Base-by-base conservation (phyloP, 345 rosid species). In the Hibiscus mutabilis region DNA sequence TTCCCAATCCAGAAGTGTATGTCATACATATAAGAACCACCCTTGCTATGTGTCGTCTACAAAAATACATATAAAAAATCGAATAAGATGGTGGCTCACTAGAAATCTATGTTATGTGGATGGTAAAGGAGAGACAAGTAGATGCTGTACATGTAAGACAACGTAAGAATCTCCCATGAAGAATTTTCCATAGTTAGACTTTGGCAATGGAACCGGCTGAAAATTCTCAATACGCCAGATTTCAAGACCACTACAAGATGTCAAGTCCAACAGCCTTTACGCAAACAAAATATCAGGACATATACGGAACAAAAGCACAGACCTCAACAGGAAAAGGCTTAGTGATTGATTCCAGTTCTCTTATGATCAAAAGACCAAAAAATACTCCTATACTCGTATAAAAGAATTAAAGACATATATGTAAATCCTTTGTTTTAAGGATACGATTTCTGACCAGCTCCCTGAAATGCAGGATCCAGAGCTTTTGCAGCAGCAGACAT, bases 1-100 rank as follows among this genome's bases (percentile, higher is more conserved):
- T 84, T 92, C 70, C 99, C 99, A 73, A 96, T 84, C 99, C 99
- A 96, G 80, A 92, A 96, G 84, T 96, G 98, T 76, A 96, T 87
- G 79, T 96, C 97, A 76, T 77, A 86, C 33, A 84, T 77, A 79
- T 84, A 89, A 55, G 96, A 83, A 13, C 99, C 98, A 51, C 93
- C 91, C 81, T 85, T 96, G 76, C 81, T 86, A 73, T 88, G 71
- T 29, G 88, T 74, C 64, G 97, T 96, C 99, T 96, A 77, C 86
- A 77, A 53, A 19, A 64, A 9, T 55, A 31, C 25, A 63, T 62
- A 40, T 25, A 52, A 31, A 51, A 15, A 1, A 25, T 18, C 74
- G 40, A 76, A 8, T 40, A 76, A 56, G 33, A 3, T 35, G 59
- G 59, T 66, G 46, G 56, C 24, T 40, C 13, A 56, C 66, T 11